Base-by-base conservation (phyloP, 2,329 filamentous ascomycete genomes). In the Ophidiomyces ophidiicola region DNA sequence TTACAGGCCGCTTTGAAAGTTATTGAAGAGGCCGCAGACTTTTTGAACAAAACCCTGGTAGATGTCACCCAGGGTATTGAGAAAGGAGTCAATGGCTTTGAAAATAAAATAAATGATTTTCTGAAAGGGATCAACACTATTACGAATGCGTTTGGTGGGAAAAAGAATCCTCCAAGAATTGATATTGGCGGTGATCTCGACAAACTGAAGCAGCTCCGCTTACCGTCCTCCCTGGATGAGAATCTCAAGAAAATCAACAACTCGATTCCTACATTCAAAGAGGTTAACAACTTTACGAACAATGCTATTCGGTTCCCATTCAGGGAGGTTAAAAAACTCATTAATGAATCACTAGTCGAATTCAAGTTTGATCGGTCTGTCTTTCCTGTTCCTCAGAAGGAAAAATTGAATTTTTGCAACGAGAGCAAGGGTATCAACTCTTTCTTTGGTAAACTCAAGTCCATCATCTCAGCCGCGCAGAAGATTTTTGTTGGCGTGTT, bases 391-490 rank as follows among this genome's bases (percentile, higher is more conserved):
- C 86, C 90, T 1, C 66, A 79, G 50, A 94, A 93, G 64, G 72
- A 92, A 59, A 66, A 76, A 25, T 68, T 98, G 38, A 79, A 72
- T 1, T 96, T 98, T 64, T 98, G 90, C 66, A 84, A 84, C 29
- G 76, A 85, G 55, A 85, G 90, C 61, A 72, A 83, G 48, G 76
- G 74, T 21, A 81, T 98, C 59, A 76, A 79, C 53, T 69, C 78
- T 47, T 96, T 96, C 67, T 98, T 98, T 59, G 66, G 78, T 41
- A 69, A 69, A 8, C 68, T 96, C 1, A 74, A 76, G 36, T 62
- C 74, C 18, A 68, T 85, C 31, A 74, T 80, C n/a, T 63, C 70
- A 39, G 71, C 72, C 14, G 82, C 82, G 32, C 76, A 77, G 53
- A 82, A 78, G 44, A 73, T 80, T 33, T 86, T 92, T 55, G 72